These are phyloP conservation scores for Tremellales sp. DNA, from an alignment of 1,284 basidiomycete genomes.

Conservation along the genomic window DNA sequence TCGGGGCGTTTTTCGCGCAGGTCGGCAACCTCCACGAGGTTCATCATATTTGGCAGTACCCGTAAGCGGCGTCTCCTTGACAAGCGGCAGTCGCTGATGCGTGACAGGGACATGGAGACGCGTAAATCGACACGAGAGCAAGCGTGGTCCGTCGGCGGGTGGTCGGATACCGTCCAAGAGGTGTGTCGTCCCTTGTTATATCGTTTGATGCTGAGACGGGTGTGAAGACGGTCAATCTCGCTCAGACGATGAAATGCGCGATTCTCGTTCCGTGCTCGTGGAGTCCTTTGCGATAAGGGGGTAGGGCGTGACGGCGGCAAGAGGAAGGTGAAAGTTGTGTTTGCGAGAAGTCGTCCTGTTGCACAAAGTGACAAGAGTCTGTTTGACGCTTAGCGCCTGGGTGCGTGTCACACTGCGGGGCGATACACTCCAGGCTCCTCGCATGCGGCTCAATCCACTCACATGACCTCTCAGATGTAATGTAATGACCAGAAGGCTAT, in stretches of 20 bases:
- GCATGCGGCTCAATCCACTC: too few species aligned
- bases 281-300: constrained; percentile 45
- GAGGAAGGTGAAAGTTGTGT: too few species aligned
- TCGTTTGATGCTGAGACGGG: background rate
- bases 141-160: constrained; percentile 88
- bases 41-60: constrained; percentile 91
- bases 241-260: constrained; percentile 42
- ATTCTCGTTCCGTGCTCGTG: constrained; percentile 44
- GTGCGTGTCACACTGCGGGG: too few species aligned
- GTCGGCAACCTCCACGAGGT: constrained; percentile 84
- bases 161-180: constrained; percentile 91
- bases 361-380: too few species aligned
- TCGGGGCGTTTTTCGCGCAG: constrained; percentile 93
- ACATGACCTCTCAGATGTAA: too few species aligned
- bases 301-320: too few species aligned
- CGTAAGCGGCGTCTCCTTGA: constrained; percentile 54
- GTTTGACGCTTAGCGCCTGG: too few species aligned
- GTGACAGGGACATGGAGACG: constrained; percentile 64
- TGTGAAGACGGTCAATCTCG: constrained; percentile 42
- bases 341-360: too few species aligned
- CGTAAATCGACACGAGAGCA: constrained; percentile 77
- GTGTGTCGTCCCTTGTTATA: constrained; percentile 50
- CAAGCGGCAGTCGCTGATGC: constrained; percentile 7
- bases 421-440: too few species aligned
- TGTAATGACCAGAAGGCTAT: too few species aligned